A percentile compares a stretch with the other conserved stretches of the same genome.
phyloP scores from a whole-genome alignment of 164 flowering plant species.

The Magnolia sinica region DNA sequence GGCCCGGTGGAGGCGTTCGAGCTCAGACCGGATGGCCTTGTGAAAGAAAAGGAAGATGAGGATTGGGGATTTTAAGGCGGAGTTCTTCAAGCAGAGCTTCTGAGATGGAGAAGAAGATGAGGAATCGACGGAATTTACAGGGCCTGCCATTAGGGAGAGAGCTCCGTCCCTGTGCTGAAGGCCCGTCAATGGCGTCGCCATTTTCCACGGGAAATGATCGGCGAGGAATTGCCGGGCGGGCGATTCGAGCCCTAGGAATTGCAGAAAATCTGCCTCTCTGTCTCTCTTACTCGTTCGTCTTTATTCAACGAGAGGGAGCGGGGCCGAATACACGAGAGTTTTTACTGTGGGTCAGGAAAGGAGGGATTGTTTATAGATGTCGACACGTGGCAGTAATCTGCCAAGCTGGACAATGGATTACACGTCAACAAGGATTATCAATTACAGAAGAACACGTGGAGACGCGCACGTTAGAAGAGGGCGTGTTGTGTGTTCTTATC shows the following conservation, averaged over 20 bases:
- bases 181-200: slow-evolving; percentile 74
- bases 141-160: slow-evolving; percentile 44
- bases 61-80: slow-evolving; percentile 53
- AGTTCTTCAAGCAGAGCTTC: slow-evolving; percentile 26
- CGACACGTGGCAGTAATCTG: slow-evolving; percentile 21
- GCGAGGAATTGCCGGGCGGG: background rate
- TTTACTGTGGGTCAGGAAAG: slow-evolving; percentile 20
- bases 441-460: background rate
- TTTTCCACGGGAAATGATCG: slow-evolving; percentile 10
- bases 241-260: slow-evolving; percentile 16
- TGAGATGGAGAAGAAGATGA: slow-evolving; percentile 11
- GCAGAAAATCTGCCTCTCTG: background rate
- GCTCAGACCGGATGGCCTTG: slow-evolving; percentile 78
- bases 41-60: slow-evolving; percentile 80
- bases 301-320: slow-evolving; percentile 1
- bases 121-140: slow-evolving; percentile 38
- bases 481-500: background rate
- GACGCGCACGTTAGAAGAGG: background rate
- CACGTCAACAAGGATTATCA: background rate
- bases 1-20: slow-evolving; percentile 65
- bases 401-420: slow-evolving; percentile 8
- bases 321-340: slow-evolving; percentile 7
- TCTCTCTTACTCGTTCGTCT: background rate
- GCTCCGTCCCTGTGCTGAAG: slow-evolving; percentile 43
- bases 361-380: slow-evolving; percentile 6